Base-by-base conservation (phyloP, 1,284 basidiomycete species). In the Puccinia polysora region DNA sequence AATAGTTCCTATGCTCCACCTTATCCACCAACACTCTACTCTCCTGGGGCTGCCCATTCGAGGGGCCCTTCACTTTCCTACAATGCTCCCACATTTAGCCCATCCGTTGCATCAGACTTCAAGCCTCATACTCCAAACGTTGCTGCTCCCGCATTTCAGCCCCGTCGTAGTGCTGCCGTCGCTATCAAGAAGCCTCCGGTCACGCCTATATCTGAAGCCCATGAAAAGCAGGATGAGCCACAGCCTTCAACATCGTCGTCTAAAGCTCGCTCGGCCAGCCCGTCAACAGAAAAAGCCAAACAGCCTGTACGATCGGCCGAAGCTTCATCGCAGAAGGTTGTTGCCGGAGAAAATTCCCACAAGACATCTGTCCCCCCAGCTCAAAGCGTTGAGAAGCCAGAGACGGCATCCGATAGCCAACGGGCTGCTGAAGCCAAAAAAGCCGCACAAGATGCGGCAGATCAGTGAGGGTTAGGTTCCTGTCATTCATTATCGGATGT, bases 151-250 rank as follows among this genome's bases (percentile, higher is more conserved):
- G 45, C 59, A n/a, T 71, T 71, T n/a, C 32, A 50, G 45, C 68
- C 68, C 14, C 30, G 68, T 25, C 62, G 56, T 25, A 71, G 68
- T 25, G 68, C 68, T 15, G 68, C 68, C 15, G 47, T 71, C 18
- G 32, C 55, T 6, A 71, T 71, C 68, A 71, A 71, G 63, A 71
- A 71, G 20, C 68, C 68, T n/a, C n/a, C n/a, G n/a, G 47, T 55
- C 18, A 63, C 56, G 18, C 68, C 68, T 40, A 60, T 58, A 40
- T 50, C 62, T n/a, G 62, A 64, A 64, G 32, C 47, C 7, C 28
- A 40, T 1, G 47, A 64, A 49, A 64, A 64, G 45, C 20, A 32
- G 0, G 62, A 50, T 10, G 62, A 64, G 32, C 30, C 20, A 23
- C 20, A 30, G 18, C 20, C 60, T 47, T 45, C 60, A 32, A n/a